These are phyloP conservation scores for Cutaneotrichosporon daszewskae DNA, from an alignment of 1,284 basidiomycete genomes.

Conservation along the genomic window DNA sequence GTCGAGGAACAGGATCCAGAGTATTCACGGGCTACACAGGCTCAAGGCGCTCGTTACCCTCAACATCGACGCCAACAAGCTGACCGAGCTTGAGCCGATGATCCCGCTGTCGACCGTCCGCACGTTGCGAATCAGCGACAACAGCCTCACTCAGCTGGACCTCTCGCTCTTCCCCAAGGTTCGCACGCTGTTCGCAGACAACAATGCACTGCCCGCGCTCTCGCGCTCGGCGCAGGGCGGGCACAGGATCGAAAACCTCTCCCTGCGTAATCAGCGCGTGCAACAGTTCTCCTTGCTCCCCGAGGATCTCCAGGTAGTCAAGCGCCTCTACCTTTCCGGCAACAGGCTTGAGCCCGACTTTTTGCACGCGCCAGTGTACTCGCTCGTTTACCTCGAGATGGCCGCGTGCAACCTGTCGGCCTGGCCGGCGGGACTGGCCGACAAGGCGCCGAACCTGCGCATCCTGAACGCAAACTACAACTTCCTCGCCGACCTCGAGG, in stretches of 20 bases:
- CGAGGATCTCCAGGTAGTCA: conserved; percentile 77
- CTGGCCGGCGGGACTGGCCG: conserved; percentile 64
- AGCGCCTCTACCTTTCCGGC: conserved; percentile 85
- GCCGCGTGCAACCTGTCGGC: conserved; percentile 78
- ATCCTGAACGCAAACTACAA: conserved; percentile 95
- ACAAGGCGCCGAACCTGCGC: conserved; percentile 75
- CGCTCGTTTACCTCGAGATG: conserved; percentile 86
- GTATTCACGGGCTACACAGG: conserved; percentile 58
- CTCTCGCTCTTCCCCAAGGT: conserved; percentile 64
- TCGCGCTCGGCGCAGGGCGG: conserved; percentile 51
- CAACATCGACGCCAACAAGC: conserved; percentile 71
- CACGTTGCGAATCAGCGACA: conserved; percentile 79
- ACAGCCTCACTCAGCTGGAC: conserved; percentile 66
- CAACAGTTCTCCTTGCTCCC: conserved; percentile 49
- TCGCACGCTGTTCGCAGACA: conserved; percentile 87
- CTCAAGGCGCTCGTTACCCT: conserved; percentile 63
- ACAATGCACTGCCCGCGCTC: conserved; percentile 61
- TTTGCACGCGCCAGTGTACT: conserved; percentile 62
- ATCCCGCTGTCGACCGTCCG: conserved; percentile 61
- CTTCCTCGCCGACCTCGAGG: conserved; percentile 66
- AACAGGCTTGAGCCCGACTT: conserved; percentile 47
- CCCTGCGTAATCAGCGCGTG: conserved; percentile 74
- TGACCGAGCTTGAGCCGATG: conserved; percentile 25
- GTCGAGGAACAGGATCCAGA: conserved; percentile 66
- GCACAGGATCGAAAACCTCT: conserved; percentile 79